Evolutionary conservation across 139 green algal genomes (phyloP).

Genomic region (Desmodesmus armatus): DNA sequence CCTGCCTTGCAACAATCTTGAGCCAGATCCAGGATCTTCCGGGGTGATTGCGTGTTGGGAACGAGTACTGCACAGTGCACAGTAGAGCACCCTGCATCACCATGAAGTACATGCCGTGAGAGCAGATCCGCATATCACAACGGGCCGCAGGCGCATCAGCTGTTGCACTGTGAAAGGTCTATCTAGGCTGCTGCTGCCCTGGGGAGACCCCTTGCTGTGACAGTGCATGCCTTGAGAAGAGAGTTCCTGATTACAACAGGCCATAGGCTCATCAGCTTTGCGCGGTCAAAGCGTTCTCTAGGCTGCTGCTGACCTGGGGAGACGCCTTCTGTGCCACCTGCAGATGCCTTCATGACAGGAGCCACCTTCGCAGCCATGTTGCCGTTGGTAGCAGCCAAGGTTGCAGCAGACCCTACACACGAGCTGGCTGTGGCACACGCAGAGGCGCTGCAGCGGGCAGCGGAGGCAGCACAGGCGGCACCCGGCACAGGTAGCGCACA

Average conservation of each 20-base stretch:
- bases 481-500: not conserved
- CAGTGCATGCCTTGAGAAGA: too few relatives aligned
- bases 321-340: too few relatives aligned
- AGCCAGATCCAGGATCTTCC: constrained; percentile 30
- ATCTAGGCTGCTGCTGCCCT: too few relatives aligned
- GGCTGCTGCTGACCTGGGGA: not conserved
- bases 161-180: too few relatives aligned
- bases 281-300: not conserved
- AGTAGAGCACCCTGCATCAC: not conserved
- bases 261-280: constrained; percentile 48
- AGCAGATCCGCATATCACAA: too few relatives aligned
- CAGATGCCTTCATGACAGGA: constrained; percentile 87
- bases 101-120: too few relatives aligned
- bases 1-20: not conserved
- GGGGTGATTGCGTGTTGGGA: constrained; percentile 26
- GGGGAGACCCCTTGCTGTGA: too few relatives aligned
- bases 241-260: not conserved
- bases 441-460: not conserved
- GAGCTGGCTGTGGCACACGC: not conserved
- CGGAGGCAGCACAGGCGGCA: constrained; percentile 2
- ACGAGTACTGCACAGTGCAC: not conserved
- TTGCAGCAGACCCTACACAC: constrained; percentile 4
- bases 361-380: constrained; percentile 52
- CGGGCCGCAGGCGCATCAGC: too few relatives aligned
- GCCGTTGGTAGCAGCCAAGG: constrained; percentile 35